These are phyloP conservation scores for Globisporangium spiculum DNA, from an alignment of 352 stramenopile genomes.

Conservation along the genomic window DNA sequence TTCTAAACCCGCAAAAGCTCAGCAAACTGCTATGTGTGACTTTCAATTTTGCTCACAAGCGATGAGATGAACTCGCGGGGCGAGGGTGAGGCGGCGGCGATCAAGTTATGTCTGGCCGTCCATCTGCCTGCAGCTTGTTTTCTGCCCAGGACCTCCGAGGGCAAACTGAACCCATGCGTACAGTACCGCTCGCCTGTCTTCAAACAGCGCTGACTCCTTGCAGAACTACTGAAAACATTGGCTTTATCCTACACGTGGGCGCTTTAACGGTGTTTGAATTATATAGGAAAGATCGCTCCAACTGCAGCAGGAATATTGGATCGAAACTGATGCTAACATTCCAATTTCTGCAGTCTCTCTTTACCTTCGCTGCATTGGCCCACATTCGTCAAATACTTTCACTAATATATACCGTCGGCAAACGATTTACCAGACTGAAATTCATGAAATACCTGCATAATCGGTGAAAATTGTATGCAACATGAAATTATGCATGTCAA, in stretches of 20 bases:
- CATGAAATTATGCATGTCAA: too few relatives aligned
- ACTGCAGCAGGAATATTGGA: neutral
- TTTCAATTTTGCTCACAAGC: neutral
- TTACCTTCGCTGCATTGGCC: neutral
- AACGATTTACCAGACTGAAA: too few relatives aligned
- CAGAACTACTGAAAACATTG: conserved; percentile 1
- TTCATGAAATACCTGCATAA: too few relatives aligned
- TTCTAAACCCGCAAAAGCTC: neutral
- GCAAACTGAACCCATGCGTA: conserved; percentile 1
- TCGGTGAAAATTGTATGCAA: too few relatives aligned
- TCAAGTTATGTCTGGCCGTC: neutral
- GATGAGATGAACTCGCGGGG: neutral
- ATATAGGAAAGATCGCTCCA: neutral
- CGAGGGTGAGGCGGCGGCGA: neutral
- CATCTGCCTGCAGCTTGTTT: neutral
- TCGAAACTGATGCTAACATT: neutral
- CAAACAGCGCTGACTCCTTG: neutral
- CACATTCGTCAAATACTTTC: neutral
- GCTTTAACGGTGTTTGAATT: neutral
- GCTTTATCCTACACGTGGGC: neutral
- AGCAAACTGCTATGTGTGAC: neutral
- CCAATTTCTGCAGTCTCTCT: neutral
- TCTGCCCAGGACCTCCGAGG: neutral
- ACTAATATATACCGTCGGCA: neutral
- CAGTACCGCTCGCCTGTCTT: neutral